Evolutionary conservation across 176 grass and related monocot genomes (phyloP), one percentile per base, ranked within the genome.

Genomic region (Coix lacrymajobi): DNA sequence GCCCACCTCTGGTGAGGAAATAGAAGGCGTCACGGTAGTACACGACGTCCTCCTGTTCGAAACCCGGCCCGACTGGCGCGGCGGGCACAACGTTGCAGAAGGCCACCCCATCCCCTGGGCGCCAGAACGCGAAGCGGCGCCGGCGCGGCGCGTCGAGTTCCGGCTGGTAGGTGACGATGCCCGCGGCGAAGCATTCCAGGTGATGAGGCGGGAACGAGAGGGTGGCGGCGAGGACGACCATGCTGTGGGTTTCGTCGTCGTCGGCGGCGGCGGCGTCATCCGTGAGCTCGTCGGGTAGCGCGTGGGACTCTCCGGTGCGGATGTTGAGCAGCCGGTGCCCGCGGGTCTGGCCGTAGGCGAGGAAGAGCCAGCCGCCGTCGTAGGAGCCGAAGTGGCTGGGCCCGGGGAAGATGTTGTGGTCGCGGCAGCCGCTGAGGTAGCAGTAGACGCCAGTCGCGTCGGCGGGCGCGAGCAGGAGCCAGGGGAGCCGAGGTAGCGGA

Each of bases 321-420:
- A 66, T 12, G 77, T 44, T 26, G 77, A 67, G 0, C 2, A 79
- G 76, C 25, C 0, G 22, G 5, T 78, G 77, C 26, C 19, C 20
- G 10, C 2, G 7, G 1, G 19, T 16, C 8, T 66, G 43, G 43
- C 10, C 30, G 29, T 16, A 4, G 20, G 62, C 28, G 62, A 49
- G 29, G 62, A 67, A 79, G 43, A 65, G 1, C 41, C 30, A 67
- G 29, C 6, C 7, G 29, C 28, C 77, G 77, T 79, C 77, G 62
- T 51, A 67, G 1, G 43, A 79, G 43, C 77, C 62, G 77, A 79
- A 80, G 78, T 49, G 34, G 44, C 78, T 62, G 62, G 31, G 43
- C 1, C 0, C 29, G 6, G 25, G 34, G 13, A 32, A 9, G 30
- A 12, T 9, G 34, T 2, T 4, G 66, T 39, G 66, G 44, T 3